phyloP scores from a whole-genome alignment of 2,329 filamentous ascomycete genomes.

The Chaetomium globosum region DNA sequence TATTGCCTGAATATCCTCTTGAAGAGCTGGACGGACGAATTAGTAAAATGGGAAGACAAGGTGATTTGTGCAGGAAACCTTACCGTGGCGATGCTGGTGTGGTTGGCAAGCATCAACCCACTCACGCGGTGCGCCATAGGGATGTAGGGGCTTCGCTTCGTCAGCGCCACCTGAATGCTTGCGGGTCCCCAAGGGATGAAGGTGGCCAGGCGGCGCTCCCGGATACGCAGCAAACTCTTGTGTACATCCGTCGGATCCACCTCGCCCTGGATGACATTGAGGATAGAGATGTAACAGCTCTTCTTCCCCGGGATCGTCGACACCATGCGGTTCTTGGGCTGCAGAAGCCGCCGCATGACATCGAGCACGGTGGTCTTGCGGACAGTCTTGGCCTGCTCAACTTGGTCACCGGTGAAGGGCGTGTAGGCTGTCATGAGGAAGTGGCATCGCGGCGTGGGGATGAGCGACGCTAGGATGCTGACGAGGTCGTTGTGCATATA shows the following conservation, averaged over 20 bases:
- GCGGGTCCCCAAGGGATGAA: slow-evolving; percentile 99
- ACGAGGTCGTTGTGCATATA: slow-evolving; percentile 99
- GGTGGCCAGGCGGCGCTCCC: slow-evolving; percentile 87
- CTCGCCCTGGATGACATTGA: slow-evolving; percentile 98
- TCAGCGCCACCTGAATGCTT: slow-evolving; percentile 94
- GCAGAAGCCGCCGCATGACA: slow-evolving; percentile 91
- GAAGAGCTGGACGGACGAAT: slow-evolving; percentile 63
- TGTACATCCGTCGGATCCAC: slow-evolving; percentile 98
- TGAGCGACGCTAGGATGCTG: slow-evolving; percentile 92
- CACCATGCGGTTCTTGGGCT: slow-evolving; percentile 99
- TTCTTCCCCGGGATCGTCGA: slow-evolving; percentile 93
- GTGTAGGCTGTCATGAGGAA: slow-evolving; percentile 99
- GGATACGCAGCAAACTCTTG: slow-evolving; percentile 94
- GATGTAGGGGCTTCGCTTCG: slow-evolving; percentile 94
- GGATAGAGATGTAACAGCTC: slow-evolving; percentile 97
- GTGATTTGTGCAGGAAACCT: slow-evolving; percentile 37
- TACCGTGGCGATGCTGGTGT: slow-evolving; percentile 92
- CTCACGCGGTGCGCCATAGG: slow-evolving; percentile 92
- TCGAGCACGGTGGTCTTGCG: slow-evolving; percentile 97
- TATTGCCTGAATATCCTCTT: slow-evolving; percentile 92
- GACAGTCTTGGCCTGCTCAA: slow-evolving; percentile 95
- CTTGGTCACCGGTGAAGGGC: slow-evolving; percentile 92
- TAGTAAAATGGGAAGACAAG: background rate
- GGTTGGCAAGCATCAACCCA: slow-evolving; percentile 95
- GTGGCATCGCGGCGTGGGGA: slow-evolving; percentile 94